Conservation (phyloP, 768 basidiomycete genomes). For the Gelatoporia subvermispora region DNA sequence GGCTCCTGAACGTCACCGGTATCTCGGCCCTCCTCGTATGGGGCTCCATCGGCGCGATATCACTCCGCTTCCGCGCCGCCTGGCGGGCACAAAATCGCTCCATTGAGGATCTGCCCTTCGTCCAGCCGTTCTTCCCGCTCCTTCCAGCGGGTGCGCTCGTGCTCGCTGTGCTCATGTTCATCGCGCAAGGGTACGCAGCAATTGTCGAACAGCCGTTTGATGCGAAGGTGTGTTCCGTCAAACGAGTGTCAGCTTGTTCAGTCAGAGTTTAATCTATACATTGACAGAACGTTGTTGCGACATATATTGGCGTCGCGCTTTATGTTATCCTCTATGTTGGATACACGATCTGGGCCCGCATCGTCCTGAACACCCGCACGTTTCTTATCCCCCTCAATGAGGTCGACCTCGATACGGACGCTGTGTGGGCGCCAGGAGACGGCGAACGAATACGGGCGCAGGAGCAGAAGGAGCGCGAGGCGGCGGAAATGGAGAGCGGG, state of each 20-base stretch:
- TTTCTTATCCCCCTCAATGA: slow-evolving; percentile 39
- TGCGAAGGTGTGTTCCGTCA: slow-evolving; percentile 29
- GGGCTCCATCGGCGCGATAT: slow-evolving; percentile 52
- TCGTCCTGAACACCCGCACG: slow-evolving; percentile 19
- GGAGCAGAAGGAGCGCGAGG: slow-evolving; percentile 20
- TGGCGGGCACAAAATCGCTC: slow-evolving; percentile 49
- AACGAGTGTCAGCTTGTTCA: background rate
- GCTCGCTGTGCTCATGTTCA: slow-evolving; percentile 47
- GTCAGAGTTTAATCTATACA: background rate
- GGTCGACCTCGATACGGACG: slow-evolving; percentile 50
- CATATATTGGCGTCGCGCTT: slow-evolving; percentile 47
- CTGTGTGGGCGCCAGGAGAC: slow-evolving; percentile 46
- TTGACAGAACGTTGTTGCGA: slow-evolving; percentile 47
- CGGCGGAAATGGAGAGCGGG: background rate
- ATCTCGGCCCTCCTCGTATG: slow-evolving; percentile 66
- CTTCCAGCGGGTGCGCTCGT: slow-evolving; percentile 46
- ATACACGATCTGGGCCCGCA: slow-evolving; percentile 37
- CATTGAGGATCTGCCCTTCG: slow-evolving; percentile 53
- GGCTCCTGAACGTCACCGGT: slow-evolving; percentile 61
- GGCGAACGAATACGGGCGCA: slow-evolving; percentile 31
- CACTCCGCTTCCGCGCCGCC: slow-evolving; percentile 58
- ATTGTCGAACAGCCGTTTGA: slow-evolving; percentile 41
- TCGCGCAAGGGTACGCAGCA: slow-evolving; percentile 50
- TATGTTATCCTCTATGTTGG: slow-evolving; percentile 43
- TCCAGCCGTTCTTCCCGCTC: slow-evolving; percentile 50